Evolutionary conservation across 2,329 filamentous ascomycete genomes (phyloP).

Genomic region (Monosporascus cannonballus): DNA sequence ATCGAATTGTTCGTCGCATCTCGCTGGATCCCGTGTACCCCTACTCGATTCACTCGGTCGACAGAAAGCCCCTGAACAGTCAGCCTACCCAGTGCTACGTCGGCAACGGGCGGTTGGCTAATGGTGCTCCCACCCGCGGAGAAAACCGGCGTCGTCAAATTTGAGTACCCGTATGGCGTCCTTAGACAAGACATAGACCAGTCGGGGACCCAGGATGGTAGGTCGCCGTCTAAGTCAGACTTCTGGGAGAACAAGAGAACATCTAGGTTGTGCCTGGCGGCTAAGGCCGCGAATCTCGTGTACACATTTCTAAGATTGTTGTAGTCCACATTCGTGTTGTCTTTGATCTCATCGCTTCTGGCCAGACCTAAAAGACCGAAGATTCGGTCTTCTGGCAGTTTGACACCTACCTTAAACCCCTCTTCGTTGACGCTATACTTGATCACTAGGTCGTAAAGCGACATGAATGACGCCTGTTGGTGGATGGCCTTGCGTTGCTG

Average conservation of each 20-base stretch:
- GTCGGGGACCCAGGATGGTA: slow-evolving; percentile 30
- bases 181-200: slow-evolving; percentile 19
- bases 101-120: not conserved
- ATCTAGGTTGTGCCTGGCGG: slow-evolving; percentile 19
- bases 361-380: slow-evolving; percentile 27
- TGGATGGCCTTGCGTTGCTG: slow-evolving; percentile 27
- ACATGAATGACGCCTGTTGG: not conserved
- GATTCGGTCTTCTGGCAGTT: slow-evolving; percentile 24
- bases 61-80: slow-evolving; percentile 15
- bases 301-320: slow-evolving; percentile 4
- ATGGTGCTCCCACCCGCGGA: slow-evolving; percentile 14
- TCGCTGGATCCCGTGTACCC: slow-evolving; percentile 6
- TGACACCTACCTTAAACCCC: slow-evolving; percentile 18
- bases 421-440: slow-evolving; percentile 24
- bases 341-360: slow-evolving; percentile 11
- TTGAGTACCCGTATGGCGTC: slow-evolving; percentile 19
- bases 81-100: slow-evolving; percentile 7
- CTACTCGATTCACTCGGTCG: slow-evolving; percentile 16
- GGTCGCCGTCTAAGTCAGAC: slow-evolving; percentile 10
- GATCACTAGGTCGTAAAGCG: slow-evolving; percentile 21
- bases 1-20: not conserved
- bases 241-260: slow-evolving; percentile 24
- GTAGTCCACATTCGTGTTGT: slow-evolving; percentile 7
- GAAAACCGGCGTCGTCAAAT: slow-evolving; percentile 14
- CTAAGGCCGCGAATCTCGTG: slow-evolving; percentile 11